These are phyloP conservation scores for Chenopodium album DNA, from an alignment of 148 eudicot species.

Conservation along the genomic window DNA sequence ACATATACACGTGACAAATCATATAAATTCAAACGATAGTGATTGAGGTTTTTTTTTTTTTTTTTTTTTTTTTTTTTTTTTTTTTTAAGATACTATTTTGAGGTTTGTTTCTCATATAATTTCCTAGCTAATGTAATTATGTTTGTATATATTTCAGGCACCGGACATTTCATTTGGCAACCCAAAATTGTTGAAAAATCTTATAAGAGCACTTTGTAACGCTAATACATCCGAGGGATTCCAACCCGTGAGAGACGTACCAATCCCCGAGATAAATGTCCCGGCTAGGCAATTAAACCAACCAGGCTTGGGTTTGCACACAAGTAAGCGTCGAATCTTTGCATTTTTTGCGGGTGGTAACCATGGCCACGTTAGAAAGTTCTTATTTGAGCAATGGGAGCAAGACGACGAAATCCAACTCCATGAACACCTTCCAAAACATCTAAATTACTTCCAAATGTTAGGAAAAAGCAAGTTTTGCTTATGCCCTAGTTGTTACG, in stretches of 20 bases:
- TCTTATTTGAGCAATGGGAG: conserved; percentile 38
- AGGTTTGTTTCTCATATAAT: no score
- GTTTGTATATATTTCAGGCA: conserved; percentile 24
- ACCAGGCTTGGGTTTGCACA: conserved; percentile 14
- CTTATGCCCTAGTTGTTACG: conserved; percentile 60
- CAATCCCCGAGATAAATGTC: conserved; percentile 37
- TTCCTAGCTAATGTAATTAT: not conserved
- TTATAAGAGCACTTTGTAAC: conserved; percentile 44
- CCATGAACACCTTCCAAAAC: conserved; percentile 39
- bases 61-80: no score
- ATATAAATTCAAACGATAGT: no score
- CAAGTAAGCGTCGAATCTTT: conserved; percentile 26
- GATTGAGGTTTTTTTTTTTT: no score
- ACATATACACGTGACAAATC: no score
- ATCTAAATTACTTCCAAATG: conserved; percentile 40
- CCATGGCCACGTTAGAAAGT: conserved; percentile 38
- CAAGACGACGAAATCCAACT: conserved; percentile 46
- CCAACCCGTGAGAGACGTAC: conserved; percentile 33
- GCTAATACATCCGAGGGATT: conserved; percentile 48
- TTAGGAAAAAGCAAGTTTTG: conserved; percentile 46
- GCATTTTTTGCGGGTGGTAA: conserved; percentile 50
- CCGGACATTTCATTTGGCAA: conserved; percentile 32
- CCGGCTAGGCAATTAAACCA: conserved; percentile 22
- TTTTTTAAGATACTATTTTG: no score
- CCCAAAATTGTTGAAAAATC: conserved; percentile 27